Percentiles rank a stretch among this genome's conserved stretches.
phyloP scores from a whole-genome alignment of 805 yeast genomes.

The Komagataella populi region DNA sequence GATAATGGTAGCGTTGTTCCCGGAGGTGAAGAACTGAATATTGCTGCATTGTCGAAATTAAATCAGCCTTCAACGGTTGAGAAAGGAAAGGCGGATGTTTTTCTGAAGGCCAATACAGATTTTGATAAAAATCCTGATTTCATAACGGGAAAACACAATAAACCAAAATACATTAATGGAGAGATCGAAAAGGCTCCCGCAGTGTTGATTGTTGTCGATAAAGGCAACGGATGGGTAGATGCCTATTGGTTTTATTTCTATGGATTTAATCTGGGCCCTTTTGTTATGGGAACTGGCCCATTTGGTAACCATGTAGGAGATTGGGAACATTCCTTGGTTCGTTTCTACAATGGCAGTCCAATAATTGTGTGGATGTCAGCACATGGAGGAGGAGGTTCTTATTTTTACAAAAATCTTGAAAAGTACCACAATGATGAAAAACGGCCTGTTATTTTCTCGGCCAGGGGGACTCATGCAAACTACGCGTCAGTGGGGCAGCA shows the following conservation, averaged over 20 bases:
- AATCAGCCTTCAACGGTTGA: conserved; percentile 5
- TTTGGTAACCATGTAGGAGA: conserved; percentile 96
- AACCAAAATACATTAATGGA: conserved; percentile 64
- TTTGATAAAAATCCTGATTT: conserved; percentile 67
- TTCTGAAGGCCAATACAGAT: conserved; percentile 53
- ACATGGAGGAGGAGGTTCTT: conserved; percentile 95
- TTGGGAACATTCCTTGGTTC: conserved; percentile 90
- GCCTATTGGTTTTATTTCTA: conserved; percentile 95
- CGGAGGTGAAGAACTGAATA: conserved; percentile 11
- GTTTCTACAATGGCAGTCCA: conserved; percentile 75
- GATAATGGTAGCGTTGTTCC: conserved; percentile 29
- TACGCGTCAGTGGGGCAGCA: conserved; percentile 95
- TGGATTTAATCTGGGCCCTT: conserved; percentile 89
- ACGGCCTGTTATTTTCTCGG: conserved; percentile 75
- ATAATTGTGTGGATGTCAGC: conserved; percentile 92
- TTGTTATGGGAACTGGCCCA: conserved; percentile 95
- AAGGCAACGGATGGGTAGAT: conserved; percentile 91
- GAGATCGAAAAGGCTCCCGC: conserved; percentile 69
- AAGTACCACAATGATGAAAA: conserved; percentile 28
- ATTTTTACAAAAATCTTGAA: conserved; percentile 63
- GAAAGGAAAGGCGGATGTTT: conserved; percentile 24
- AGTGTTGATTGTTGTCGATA: conserved; percentile 70
- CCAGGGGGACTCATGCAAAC: conserved; percentile 95
- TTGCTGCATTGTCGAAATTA: conserved; percentile 20
- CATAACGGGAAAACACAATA: conserved; percentile 62